Base-by-base conservation (phyloP, 176 grass and related monocot genomes). In the Triticum dicoccoides region DNA sequence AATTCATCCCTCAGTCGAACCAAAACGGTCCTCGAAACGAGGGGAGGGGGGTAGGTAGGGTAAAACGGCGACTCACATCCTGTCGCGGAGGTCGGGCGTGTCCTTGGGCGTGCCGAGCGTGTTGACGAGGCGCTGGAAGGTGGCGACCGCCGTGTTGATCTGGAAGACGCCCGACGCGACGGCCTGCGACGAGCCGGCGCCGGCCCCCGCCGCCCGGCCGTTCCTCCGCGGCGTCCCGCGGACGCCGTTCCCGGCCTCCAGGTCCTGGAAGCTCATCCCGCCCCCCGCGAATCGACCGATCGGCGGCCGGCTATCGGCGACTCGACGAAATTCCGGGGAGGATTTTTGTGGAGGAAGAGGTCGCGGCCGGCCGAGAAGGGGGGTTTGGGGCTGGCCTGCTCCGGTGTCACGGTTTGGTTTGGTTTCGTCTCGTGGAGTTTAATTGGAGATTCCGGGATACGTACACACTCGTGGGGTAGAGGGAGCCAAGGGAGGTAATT, bases 101-200 rank as follows among this genome's bases (percentile, higher is more conserved):
- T 98, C 96, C 91, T 94, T 98, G 59, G 96, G 96, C 54, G 96
- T 98, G 86, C 96, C 96, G 63, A 98, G 92, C 61, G 96, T 92
- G 87, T 98, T 98, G 79, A 95, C 96, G 61, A 95, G 96, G 44
- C 96, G 91, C 84, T 98, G 93, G 89, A 92, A 98, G 65, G 88
- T 92, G 69, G 91, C 78, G 2, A 98, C 93, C 14, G 90, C 90
- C 81, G 96, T 98, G 75, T 90, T 98, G 84, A 98, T 98, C 91
- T 98, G 88, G 89, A 98, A 98, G 4, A 98, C 89, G 37, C 93
- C 96, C 29, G 96, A 64, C 30, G 88, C 86, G 30, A 98, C 93
- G 61, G 93, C 91, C 91, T 98, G 96, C 65, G 93, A 92, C 58
- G 91, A 67, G 52, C 75, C 68, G 34, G 32, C 89, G 52, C 44